Evolutionary conservation across 2,329 filamentous ascomycete genomes (phyloP), one percentile per base, ranked within the genome.

Genomic region (Phoma sp.): DNA sequence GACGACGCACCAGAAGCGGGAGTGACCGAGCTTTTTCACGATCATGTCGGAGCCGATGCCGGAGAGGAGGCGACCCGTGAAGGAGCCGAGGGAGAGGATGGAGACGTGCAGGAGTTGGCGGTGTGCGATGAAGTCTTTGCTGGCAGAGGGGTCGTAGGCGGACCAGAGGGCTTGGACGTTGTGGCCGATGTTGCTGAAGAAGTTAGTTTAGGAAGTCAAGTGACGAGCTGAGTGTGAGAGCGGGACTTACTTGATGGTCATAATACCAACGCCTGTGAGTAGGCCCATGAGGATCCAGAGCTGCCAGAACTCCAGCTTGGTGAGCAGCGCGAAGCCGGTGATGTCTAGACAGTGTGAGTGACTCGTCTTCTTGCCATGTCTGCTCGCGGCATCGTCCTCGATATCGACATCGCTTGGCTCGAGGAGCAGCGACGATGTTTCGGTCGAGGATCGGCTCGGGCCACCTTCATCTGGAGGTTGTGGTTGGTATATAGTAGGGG

Each of bases 181-280:
- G 70, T 96, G 96, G 38, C 95, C 95, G 68, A 98, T 96, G 67
- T 99, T 99, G 78, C 91, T 96, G 64, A n/a, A n/a, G 22, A 25
- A 0, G 32, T 54, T 11, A 49, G 45, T 25, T 29, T 29, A n/a
- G 27, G 27, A 4, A 9, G 27, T 6, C 6, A 29, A 29, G n/a
- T n/a, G n/a, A n/a, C n/a, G n/a, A n/a, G n/a, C n/a, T n/a, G n/a
- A n/a, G n/a, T n/a, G n/a, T n/a, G n/a, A n/a, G n/a, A n/a, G n/a
- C n/a, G n/a, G n/a, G n/a, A n/a, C n/a, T n/a, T 82, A 96, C 92
- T 99, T 99, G 77, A 99, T 99, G 0, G 93, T 98, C 95, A 99
- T 99, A 61, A 99, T 79, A 9, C 95, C 95, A 65, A 97, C 89
- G 47, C 95, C 95, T 4, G 92, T 91, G 58, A 98, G 80, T n/a